Base-by-base conservation (phyloP, 169 alveolate species). In the Besnoitia besnoiti region DNA sequence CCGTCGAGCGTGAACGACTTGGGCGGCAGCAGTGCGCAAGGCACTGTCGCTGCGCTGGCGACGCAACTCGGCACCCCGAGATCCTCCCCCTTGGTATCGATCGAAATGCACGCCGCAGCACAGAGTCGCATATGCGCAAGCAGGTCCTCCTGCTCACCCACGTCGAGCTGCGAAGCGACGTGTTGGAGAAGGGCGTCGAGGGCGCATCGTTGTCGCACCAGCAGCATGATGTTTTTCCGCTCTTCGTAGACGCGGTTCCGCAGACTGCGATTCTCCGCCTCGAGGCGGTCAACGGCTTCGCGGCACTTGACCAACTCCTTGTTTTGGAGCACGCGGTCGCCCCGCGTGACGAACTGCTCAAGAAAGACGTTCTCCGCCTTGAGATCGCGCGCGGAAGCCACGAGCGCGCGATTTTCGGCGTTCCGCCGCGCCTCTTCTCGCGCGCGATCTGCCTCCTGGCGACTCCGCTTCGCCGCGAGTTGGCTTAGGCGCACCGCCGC, bases 311-410 rank as follows among this genome's bases (percentile, higher is more conserved):
- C 44, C 55, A 77, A 4, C 55, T 77, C 87, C 87, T 77, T 77
- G 39, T n/a, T 27, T 37, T 77, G 87, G 37, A 77, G 87, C 2
- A 77, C 55, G 59, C 87, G 87, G 21, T 77, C 87, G 4, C 61
- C 87, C 21, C 30, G 35, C 55, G 87, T 77, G 30, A 77, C 33
- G 59, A 77, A 77, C 37, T 77, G 49, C 59, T 77, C 61, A 30
- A 77, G 40, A 24, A 77, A 77, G 33, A 39, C 7, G 59, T 77
- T 77, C 59, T 77, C 87, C 12, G 49, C 87, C 50, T 77, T 30
- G n/a, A 77, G 35, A 39, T 44, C 55, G 8, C 55, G n/a, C 14
- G 39, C 8, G 27, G 12, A 39, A 37, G 46, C 46, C 82, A 73
- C 82, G 8, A 42, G 27, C 21, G 39, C 82, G 16, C 82, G 82